A percentile compares a stretch with the other conserved stretches of the same genome.
These are phyloP conservation scores for Sporothrix protearum DNA, from an alignment of 2,329 filamentous ascomycete species.

Conservation along the genomic window DNA sequence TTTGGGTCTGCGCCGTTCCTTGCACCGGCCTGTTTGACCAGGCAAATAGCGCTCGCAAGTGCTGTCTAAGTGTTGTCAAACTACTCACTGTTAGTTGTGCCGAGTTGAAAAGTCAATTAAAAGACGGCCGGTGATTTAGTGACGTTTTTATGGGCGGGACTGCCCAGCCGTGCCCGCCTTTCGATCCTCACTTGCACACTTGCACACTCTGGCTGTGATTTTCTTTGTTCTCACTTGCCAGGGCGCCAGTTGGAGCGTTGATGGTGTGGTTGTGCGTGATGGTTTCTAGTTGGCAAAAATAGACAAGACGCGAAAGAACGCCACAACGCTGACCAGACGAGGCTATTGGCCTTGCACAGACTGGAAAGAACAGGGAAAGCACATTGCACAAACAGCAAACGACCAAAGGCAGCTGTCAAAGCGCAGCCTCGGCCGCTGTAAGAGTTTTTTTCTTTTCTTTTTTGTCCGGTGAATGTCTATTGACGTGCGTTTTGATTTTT, in stretches of 20 bases:
- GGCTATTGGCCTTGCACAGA: not conserved
- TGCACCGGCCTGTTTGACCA: not conserved
- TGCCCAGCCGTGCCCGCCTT: not conserved
- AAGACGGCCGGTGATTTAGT: not conserved
- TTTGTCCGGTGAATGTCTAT: not conserved
- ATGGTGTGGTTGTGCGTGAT: not conserved
- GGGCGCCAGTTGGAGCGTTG: not conserved
- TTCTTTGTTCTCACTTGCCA: not conserved
- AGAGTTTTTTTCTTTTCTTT: not conserved
- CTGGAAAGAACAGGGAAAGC: not conserved
- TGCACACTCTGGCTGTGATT: not conserved
- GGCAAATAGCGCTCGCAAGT: not conserved
- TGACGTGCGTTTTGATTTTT: not conserved
- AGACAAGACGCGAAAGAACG: not conserved
- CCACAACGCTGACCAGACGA: too few species aligned
- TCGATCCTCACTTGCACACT: not conserved
- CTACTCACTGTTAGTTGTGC: too few species aligned
- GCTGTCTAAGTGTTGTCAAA: not conserved
- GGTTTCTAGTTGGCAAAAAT: not conserved
- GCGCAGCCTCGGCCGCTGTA: slow-evolving; percentile 2
- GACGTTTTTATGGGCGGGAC: not conserved
- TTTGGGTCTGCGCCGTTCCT: not conserved
- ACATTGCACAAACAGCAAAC: not conserved
- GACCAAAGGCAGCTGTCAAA: not conserved
- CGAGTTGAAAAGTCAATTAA: not conserved